These are phyloP conservation scores for Mesembryanthemum crystallinum DNA, from an alignment of 148 eudicot species.

Conservation along the genomic window DNA sequence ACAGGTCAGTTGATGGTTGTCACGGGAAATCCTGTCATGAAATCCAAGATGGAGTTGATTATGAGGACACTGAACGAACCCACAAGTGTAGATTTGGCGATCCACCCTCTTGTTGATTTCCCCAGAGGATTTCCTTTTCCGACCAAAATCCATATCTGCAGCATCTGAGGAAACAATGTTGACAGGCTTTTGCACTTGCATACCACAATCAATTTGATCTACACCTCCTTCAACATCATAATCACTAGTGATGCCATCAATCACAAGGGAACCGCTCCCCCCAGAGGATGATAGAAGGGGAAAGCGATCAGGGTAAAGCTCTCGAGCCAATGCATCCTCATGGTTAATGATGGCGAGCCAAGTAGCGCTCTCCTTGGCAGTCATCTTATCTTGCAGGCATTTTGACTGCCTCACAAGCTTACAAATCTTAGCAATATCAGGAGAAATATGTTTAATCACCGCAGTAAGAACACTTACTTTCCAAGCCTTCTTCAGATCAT, in stretches of 20 bases:
- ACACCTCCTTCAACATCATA: conserved; percentile 39
- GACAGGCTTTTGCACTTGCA: conserved; percentile 15
- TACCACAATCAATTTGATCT: background rate
- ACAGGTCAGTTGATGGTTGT: conserved; percentile 42
- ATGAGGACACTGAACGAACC: conserved; percentile 35
- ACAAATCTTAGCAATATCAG: conserved; percentile 42
- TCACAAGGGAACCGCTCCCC: conserved; percentile 24
- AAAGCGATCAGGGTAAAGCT: conserved; percentile 33
- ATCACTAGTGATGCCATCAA: conserved; percentile 27
- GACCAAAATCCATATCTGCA: background rate
- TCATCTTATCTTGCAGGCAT: conserved; percentile 51
- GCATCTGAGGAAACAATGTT: conserved; percentile 3
- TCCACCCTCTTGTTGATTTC: conserved; percentile 21
- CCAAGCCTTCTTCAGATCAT: conserved; percentile 45
- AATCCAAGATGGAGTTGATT: conserved; percentile 33
- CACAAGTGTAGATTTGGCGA: conserved; percentile 36
- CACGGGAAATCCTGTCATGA: conserved; percentile 39
- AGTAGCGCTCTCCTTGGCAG: conserved; percentile 47
- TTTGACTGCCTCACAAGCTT: conserved; percentile 47
- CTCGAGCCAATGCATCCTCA: conserved; percentile 37
- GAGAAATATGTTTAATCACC: conserved; percentile 43
- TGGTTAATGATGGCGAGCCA: conserved; percentile 40
- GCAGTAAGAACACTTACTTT: conserved; percentile 43
- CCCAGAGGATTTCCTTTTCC: background rate
- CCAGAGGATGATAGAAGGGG: conserved; percentile 31